phyloP scores from a whole-genome alignment of 768 basidiomycete genomes.

The Sistotremastrum niveocremeum region DNA sequence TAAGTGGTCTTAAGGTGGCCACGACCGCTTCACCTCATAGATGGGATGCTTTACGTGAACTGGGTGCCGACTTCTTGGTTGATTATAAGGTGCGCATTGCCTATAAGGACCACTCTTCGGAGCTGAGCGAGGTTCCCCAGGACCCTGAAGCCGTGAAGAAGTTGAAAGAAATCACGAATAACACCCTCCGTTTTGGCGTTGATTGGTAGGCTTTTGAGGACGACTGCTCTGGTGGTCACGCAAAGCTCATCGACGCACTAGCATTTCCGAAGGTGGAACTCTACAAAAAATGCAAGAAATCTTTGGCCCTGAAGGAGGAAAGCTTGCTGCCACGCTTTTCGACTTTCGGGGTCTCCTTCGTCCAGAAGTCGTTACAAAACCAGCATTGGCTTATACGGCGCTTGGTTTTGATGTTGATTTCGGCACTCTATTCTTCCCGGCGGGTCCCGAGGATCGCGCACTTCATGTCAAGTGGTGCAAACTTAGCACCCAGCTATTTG shows the following conservation, averaged over 20 bases:
- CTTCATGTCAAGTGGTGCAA: not conserved
- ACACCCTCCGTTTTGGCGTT: conserved; percentile 13
- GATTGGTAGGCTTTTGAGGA: conserved; percentile 5
- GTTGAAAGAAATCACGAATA: conserved; percentile 15
- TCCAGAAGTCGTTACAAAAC: not conserved
- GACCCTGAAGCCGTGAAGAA: conserved; percentile 16
- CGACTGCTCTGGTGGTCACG: too few species aligned
- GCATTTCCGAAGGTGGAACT: not conserved
- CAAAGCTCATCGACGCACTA: not conserved
- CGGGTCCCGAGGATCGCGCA: not conserved
- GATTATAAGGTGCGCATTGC: conserved; percentile 13
- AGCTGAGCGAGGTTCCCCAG: not conserved
- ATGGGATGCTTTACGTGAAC: conserved; percentile 19
- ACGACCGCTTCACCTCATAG: conserved; percentile 30
- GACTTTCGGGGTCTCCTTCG: not conserved
- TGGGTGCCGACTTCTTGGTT: conserved; percentile 31
- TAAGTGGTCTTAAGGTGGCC: conserved; percentile 29
- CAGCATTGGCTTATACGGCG: conserved; percentile 1
- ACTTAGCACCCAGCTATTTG: not conserved
- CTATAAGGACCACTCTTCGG: not conserved
- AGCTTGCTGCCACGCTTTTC: not conserved
- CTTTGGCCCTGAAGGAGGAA: not conserved
- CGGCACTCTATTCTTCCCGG: not conserved
- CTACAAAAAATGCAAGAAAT: not conserved
- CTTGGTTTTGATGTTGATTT: conserved; percentile 1